phyloP scores from a whole-genome alignment of 1,284 basidiomycete species.

The Tilletia caries region DNA sequence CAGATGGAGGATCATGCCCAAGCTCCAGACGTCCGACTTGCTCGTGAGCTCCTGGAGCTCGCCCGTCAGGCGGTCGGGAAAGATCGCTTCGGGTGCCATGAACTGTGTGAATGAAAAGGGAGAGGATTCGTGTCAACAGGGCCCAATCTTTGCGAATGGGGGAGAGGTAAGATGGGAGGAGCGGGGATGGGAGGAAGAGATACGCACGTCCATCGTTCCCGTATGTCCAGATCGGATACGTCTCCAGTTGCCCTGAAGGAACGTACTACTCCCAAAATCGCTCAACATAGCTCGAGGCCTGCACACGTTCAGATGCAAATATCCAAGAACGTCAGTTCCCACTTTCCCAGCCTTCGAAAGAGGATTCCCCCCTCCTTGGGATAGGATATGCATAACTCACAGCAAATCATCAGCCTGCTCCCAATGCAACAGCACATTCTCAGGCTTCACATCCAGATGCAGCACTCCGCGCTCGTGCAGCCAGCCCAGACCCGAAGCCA shows the following conservation, averaged over 20 bases:
- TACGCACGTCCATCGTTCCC: constrained; percentile 69
- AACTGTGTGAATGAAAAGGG: constrained; percentile 28
- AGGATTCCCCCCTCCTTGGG: too few species aligned
- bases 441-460: constrained; percentile 87
- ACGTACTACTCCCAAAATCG: constrained; percentile 80
- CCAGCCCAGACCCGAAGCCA: constrained; percentile 42
- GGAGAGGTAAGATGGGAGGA: background rate
- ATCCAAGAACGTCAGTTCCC: constrained; percentile 7
- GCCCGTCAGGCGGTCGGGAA: constrained; percentile 57
- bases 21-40: constrained; percentile 64
- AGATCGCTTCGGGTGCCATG: constrained; percentile 73
- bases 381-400: too few species aligned
- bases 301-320: background rate
- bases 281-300: constrained; percentile 72
- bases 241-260: constrained; percentile 39
- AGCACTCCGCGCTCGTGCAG: constrained; percentile 59
- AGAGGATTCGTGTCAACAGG: too few species aligned
- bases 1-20: constrained; percentile 86
- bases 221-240: constrained; percentile 71
- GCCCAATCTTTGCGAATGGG: too few species aligned
- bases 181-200: background rate
- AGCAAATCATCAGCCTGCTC: constrained; percentile 75
- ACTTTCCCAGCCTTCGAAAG: too few species aligned
- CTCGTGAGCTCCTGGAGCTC: constrained; percentile 71
- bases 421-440: constrained; percentile 86